Conservation (phyloP, 805 yeast genomes). For the Starmera quercuum region DNA sequence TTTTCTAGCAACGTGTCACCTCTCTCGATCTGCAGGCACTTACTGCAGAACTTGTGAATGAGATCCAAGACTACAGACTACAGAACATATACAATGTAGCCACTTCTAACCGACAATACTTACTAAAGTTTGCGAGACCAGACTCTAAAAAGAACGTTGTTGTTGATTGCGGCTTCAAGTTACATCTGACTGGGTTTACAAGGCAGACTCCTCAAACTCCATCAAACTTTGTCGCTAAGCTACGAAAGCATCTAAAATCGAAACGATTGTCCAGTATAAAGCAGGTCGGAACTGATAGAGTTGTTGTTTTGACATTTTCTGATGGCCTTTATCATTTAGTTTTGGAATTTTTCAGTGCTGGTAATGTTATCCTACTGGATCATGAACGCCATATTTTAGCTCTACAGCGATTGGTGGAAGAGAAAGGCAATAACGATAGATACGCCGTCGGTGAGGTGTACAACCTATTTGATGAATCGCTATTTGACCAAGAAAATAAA, state of each 20-base stretch:
- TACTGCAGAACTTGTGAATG: slow-evolving; percentile 52
- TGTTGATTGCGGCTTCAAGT: slow-evolving; percentile 79
- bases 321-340: slow-evolving; percentile 76
- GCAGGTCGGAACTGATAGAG: slow-evolving; percentile 75
- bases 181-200: slow-evolving; percentile 73
- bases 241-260: slow-evolving; percentile 80
- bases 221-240: slow-evolving; percentile 74
- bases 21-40: slow-evolving; percentile 75
- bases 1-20: slow-evolving; percentile 68
- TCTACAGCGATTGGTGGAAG: slow-evolving; percentile 72
- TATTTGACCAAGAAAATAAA: slow-evolving; percentile 28
- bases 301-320: slow-evolving; percentile 76
- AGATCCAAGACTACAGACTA: slow-evolving; percentile 58
- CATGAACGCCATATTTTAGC: slow-evolving; percentile 58
- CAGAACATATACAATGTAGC: slow-evolving; percentile 81
- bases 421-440: slow-evolving; percentile 52
- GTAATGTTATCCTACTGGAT: slow-evolving; percentile 78
- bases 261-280: slow-evolving; percentile 65
- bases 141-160: slow-evolving; percentile 72
- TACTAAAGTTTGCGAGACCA: slow-evolving; percentile 75
- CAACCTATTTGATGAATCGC: slow-evolving; percentile 44
- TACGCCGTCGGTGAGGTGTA: slow-evolving; percentile 75
- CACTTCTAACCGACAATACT: slow-evolving; percentile 61
- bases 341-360: slow-evolving; percentile 91
- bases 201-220: slow-evolving; percentile 79